These are phyloP conservation scores for Silene conica DNA, from an alignment of 148 eudicot genomes.

Conservation along the genomic window DNA sequence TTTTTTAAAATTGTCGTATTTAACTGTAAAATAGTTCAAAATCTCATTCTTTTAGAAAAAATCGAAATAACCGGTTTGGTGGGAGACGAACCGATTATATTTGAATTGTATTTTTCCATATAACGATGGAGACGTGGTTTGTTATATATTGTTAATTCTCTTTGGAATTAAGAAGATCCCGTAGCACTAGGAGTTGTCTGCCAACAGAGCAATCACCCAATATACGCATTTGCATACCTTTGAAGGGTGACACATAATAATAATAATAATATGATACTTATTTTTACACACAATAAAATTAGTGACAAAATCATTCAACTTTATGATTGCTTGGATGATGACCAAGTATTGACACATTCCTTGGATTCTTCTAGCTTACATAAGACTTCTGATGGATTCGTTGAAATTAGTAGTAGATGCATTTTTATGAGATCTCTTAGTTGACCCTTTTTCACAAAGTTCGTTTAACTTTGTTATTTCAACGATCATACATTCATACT, in stretches of 20 bases:
- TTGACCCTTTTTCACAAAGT: conserved; percentile 17
- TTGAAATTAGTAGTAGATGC: conserved; percentile 2
- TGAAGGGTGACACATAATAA: conserved; percentile 3
- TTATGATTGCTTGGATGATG: conserved; percentile 32
- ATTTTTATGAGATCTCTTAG: conserved; percentile 11
- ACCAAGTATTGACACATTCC: conserved; percentile 18
- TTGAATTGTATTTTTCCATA: neutral
- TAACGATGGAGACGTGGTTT: conserved; percentile 21
- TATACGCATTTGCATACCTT: conserved; percentile 7
- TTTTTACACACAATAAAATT: conserved; percentile 12
- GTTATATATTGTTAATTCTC: conserved; percentile 3
- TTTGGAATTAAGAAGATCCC: conserved; percentile 20
- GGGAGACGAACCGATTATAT: too few species aligned
- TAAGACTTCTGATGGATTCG: neutral
- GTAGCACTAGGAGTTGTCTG: conserved; percentile 30
- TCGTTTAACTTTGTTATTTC: neutral
- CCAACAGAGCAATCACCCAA: conserved; percentile 16
- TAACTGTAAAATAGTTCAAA: too few species aligned
- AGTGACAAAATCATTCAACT: conserved; percentile 21
- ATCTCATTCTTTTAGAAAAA: too few species aligned
- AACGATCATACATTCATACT: neutral
- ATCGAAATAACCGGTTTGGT: too few species aligned
- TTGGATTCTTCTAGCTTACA: neutral
- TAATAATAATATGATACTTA: neutral
- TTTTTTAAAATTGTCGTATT: too few species aligned